These are phyloP conservation scores for Plantago coronopus DNA, from an alignment of 305 asterid genomes.

Conservation along the genomic window DNA sequence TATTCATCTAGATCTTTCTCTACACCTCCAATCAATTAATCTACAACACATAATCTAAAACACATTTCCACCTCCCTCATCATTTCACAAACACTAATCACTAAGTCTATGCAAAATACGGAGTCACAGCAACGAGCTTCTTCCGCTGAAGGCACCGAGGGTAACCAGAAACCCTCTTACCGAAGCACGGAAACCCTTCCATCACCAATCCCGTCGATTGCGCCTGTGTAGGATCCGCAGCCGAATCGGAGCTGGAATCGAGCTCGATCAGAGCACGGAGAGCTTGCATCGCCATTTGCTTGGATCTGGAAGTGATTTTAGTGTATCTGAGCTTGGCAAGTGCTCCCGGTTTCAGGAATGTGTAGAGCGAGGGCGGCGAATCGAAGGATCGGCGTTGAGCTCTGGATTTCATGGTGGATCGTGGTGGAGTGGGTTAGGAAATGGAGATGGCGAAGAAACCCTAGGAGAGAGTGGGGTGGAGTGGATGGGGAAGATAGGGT, in stretches of 20 bases:
- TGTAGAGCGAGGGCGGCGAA: conserved; percentile 15
- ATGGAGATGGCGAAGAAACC: neutral
- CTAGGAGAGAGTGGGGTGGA: neutral
- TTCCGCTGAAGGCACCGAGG: conserved; percentile 35
- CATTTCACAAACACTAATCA: neutral
- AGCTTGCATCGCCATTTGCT: conserved; percentile 11
- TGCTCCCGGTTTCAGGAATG: conserved; percentile 40
- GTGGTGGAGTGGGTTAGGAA: conserved; percentile 11
- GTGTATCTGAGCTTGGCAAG: conserved; percentile 40
- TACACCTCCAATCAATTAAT: neutral
- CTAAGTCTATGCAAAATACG: conserved; percentile 26
- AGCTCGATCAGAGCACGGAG: conserved; percentile 23
- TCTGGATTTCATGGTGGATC: conserved; percentile 20
- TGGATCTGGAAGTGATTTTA: conserved; percentile 35
- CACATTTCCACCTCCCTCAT: too few relatives aligned
- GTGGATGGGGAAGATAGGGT: conserved; percentile 26
- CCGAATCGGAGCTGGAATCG: conserved; percentile 6
- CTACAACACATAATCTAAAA: neutral
- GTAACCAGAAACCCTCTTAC: conserved; percentile 18
- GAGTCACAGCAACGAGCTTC: conserved; percentile 33
- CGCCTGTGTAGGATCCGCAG: neutral
- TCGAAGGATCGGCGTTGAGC: neutral
- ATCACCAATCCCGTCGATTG: neutral
- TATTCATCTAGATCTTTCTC: neutral
- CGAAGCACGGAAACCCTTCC: conserved; percentile 34